Conservation (phyloP, 2,329 filamentous ascomycete species). For the Penicillium sp. region DNA sequence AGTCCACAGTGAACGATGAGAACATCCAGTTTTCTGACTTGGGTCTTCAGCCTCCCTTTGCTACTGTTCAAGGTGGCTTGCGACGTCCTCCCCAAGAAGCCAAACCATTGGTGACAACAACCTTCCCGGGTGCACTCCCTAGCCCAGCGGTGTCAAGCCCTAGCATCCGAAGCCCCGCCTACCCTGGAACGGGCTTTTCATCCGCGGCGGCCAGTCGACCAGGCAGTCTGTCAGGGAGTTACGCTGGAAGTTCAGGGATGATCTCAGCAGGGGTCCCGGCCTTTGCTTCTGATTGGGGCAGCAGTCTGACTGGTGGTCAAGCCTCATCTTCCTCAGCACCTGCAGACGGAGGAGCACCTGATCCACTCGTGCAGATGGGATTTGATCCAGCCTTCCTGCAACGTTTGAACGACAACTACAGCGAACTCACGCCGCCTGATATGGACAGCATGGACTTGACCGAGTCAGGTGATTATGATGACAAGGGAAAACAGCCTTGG, state of each 20-base stretch:
- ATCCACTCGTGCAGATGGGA: slow-evolving; percentile 43
- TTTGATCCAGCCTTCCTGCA: slow-evolving; percentile 45
- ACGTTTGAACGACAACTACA: slow-evolving; percentile 39
- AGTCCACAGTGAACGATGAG: slow-evolving; percentile 35
- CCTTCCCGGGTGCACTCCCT: slow-evolving; percentile 28
- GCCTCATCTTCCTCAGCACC: slow-evolving; percentile 37
- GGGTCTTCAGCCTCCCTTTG: slow-evolving; percentile 49
- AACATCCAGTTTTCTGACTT: slow-evolving; percentile 42
- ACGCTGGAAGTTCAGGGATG: slow-evolving; percentile 39
- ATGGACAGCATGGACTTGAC: slow-evolving; percentile 34
- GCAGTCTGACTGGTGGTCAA: slow-evolving; percentile 34
- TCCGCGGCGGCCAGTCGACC: slow-evolving; percentile 41
- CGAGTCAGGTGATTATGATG: slow-evolving; percentile 14
- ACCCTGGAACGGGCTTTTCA: slow-evolving; percentile 35
- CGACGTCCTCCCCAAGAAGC: slow-evolving; percentile 39
- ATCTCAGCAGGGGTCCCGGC: slow-evolving; percentile 31
- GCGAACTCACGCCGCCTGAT: slow-evolving; percentile 36
- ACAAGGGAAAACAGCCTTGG: slow-evolving; percentile 22
- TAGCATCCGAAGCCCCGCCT: slow-evolving; percentile 38
- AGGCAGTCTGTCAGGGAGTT: slow-evolving; percentile 41
- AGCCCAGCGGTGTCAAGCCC: slow-evolving; percentile 34
- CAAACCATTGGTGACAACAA: slow-evolving; percentile 31
- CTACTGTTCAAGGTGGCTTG: slow-evolving; percentile 43
- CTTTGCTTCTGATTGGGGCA: slow-evolving; percentile 39
- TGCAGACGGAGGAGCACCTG: slow-evolving; percentile 32